Evolutionary conservation across 495 filamentous ascomycete genomes (phyloP).

Genomic region (Glonium stellatum): DNA sequence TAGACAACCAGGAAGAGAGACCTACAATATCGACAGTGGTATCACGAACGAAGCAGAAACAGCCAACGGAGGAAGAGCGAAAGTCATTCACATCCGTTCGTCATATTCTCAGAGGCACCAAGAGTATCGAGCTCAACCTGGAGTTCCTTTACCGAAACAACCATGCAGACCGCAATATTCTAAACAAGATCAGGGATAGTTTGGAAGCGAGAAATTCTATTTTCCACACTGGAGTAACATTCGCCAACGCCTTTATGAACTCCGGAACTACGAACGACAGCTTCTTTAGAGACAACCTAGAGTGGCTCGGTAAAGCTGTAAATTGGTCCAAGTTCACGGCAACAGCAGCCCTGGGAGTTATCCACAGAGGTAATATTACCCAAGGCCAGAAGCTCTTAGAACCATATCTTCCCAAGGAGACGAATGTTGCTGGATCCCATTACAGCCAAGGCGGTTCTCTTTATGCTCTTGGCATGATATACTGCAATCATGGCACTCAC

Average conservation of each 20-base stretch:
- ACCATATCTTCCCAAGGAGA: constrained; percentile 82
- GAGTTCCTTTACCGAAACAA: constrained; percentile 97
- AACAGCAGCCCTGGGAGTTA: constrained; percentile 92
- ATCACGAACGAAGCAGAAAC: constrained; percentile 32
- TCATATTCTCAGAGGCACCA: constrained; percentile 80
- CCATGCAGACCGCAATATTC: constrained; percentile 74
- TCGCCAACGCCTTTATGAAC: constrained; percentile 99
- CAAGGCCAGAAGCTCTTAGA: constrained; percentile 90
- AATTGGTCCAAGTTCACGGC: constrained; percentile 99
- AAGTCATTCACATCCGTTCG: constrained; percentile 73
- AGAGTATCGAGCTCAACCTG: constrained; percentile 84
- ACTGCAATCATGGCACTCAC: constrained; percentile 92
- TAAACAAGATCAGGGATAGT: constrained; percentile 94
- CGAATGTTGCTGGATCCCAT: constrained; percentile 66
- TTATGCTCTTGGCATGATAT: constrained; percentile 93
- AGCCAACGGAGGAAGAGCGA: constrained; percentile 35
- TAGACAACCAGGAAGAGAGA: constrained; percentile 25
- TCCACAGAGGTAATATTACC: constrained; percentile 87
- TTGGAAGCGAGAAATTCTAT: constrained; percentile 95
- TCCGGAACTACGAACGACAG: constrained; percentile 96
- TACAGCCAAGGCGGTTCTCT: constrained; percentile 95
- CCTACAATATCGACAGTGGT: constrained; percentile 31
- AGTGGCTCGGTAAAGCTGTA: constrained; percentile 97
- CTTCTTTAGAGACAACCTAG: constrained; percentile 94
- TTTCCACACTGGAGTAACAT: constrained; percentile 93